Evolutionary conservation across 2,329 filamentous ascomycete genomes (phyloP), one percentile per base, ranked within the genome.

Genomic region (Claviceps sp.): DNA sequence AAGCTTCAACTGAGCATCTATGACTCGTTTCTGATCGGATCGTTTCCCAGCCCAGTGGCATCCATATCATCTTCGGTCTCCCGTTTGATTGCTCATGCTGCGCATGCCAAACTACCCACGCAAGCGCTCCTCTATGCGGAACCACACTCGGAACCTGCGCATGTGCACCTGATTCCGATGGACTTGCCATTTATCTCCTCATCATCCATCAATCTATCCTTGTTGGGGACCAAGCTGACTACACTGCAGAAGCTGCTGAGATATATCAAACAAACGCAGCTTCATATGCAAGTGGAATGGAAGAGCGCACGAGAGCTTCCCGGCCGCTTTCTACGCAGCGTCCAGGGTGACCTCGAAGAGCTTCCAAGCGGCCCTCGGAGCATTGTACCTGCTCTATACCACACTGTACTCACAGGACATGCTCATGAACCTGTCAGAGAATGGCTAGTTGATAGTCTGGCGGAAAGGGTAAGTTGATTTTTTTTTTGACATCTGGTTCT

Each of bases 141-240:
- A 5, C 65, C 71, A 30, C 48, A 56, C 5, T 55, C 56, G 7
- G 60, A 61, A 14, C 61, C 65, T 4, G 56, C 65, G 16, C 65
- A 70, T 5, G 60, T 71, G 1, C 62, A 80, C 54, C 68, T 91
- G n/a, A 72, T 90, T 0, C 86, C 86, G 1, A 79, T 95, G 64
- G 87, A 94, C 59, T 72, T 95, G n/a, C 81, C 84, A 0, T 94
- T 95, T 61, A 80, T 95, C 47, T 82, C 83, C 3, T 83, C 83
- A 14, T 84, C 83, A 2, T 87, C 87, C 3, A 80, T 89, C 52
- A 87, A 94, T 61, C 72, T 97, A 2, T 87, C 90, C 30, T 75
- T 95, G 4, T 74, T 97, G 13, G 85, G 90, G 0, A 89, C 85
- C 16, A 95, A 94, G 61, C 85, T 89, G 4, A 94, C 90, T 0